These are phyloP conservation scores for Trebouxia sp. DNA, from an alignment of 139 green algal species.

Conservation along the genomic window DNA sequence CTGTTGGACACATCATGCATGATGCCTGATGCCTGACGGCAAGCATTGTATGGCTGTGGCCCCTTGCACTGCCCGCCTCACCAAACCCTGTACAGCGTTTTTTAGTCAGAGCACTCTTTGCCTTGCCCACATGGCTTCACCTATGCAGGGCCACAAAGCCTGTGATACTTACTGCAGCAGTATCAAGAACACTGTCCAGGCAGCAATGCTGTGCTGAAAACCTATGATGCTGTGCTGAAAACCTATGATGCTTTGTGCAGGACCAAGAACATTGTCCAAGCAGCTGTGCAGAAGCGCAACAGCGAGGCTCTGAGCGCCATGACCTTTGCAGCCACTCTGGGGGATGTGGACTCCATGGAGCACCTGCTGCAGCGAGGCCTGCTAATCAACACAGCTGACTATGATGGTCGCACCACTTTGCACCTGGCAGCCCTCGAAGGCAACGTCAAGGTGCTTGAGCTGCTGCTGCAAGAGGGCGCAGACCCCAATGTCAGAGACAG, in stretches of 20 bases:
- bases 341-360: slow-evolving; percentile 46
- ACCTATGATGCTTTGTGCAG: background rate
- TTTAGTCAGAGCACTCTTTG: no score
- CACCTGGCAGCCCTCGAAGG: slow-evolving; percentile 46
- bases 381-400: slow-evolving; percentile 39
- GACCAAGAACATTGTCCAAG: slow-evolving; percentile 37
- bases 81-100: no score
- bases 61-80: no score
- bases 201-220: no score
- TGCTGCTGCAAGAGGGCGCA: slow-evolving; percentile 42
- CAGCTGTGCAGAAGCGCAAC: slow-evolving; percentile 40
- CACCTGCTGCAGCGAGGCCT: slow-evolving; percentile 42
- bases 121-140: no score
- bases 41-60: no score
- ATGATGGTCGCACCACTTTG: slow-evolving; percentile 44
- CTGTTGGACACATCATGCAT: no score
- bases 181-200: no score
- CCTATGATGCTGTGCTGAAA: no score
- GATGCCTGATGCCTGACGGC: no score
- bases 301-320: slow-evolving; percentile 32
- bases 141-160: no score
- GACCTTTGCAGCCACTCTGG: slow-evolving; percentile 42
- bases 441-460: slow-evolving; percentile 46
- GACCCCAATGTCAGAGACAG: slow-evolving; percentile 44
- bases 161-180: no score